These are phyloP conservation scores for Solanum chmielewskii DNA, from an alignment of 257 asterid species.

Conservation along the genomic window DNA sequence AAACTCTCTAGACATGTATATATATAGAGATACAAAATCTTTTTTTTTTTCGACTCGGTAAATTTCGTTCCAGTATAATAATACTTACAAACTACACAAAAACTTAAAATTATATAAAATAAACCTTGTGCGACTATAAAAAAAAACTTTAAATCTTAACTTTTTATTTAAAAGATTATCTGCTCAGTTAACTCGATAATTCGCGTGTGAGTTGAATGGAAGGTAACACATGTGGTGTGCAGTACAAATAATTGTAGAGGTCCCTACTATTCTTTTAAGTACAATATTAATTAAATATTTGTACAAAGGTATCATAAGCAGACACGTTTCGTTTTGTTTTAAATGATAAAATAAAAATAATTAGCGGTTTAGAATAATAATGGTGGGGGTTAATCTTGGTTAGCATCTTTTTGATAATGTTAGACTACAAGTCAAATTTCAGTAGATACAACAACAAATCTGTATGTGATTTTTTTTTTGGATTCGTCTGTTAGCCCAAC, in stretches of 20 bases:
- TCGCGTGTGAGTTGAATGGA: not conserved
- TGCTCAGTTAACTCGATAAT: not conserved
- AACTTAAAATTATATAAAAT: accelerated
- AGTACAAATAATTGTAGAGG: not conserved
- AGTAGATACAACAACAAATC: not conserved
- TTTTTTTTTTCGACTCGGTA: not conserved
- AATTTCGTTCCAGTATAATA: not conserved
- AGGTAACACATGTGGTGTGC: not conserved
- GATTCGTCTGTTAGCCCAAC: not conserved
- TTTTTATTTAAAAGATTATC: accelerated
- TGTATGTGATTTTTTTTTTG: not conserved
- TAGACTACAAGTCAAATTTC: not conserved
- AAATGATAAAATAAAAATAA: not conserved
- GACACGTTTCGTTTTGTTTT: not conserved
- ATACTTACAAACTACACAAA: not conserved
- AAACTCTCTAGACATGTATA: not conserved
- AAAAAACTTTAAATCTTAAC: too few species aligned
- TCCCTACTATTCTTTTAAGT: not conserved
- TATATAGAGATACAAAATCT: not conserved
- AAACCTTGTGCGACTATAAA: not conserved
- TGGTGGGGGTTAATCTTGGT: not conserved
- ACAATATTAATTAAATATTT: not conserved
- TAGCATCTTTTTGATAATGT: not conserved
- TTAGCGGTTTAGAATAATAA: not conserved
- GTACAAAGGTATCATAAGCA: not conserved